Evolutionary conservation across 176 grass and related monocot species (phyloP).

Genomic region (Oryza officinalis): DNA sequence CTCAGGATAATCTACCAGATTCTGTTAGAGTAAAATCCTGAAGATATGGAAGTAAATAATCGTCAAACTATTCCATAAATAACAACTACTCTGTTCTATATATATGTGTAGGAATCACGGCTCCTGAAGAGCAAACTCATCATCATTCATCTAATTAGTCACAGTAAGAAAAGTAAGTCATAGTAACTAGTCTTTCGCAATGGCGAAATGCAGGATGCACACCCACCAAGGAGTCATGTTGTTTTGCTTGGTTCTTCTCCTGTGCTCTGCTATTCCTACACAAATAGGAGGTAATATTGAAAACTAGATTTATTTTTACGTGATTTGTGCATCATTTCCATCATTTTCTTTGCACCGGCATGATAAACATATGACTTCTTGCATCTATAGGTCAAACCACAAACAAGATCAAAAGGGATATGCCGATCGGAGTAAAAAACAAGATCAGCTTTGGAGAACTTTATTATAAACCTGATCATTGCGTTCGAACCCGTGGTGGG

Average conservation of each 20-base stretch:
- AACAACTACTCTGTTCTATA: neutral
- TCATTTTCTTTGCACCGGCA: neutral
- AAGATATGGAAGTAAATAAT: neutral
- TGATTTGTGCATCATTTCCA: neutral
- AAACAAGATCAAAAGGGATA: neutral
- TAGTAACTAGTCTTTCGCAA: neutral
- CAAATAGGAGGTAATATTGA: neutral
- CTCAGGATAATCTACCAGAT: neutral
- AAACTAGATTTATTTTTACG: neutral
- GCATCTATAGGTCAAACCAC: neutral
- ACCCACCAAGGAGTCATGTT: neutral
- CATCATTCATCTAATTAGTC: neutral
- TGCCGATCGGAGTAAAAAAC: neutral
- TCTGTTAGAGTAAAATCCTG: neutral
- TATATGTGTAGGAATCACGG: neutral
- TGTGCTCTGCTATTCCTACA: neutral
- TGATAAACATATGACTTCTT: neutral
- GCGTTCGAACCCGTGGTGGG: no score
- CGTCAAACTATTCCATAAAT: neutral
- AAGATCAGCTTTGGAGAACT: no score
- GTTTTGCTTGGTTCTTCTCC: neutral
- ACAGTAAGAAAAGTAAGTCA: neutral
- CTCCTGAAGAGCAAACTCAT: neutral
- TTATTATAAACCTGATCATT: no score
- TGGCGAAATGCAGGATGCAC: neutral